Evolutionary conservation across 2,329 filamentous ascomycete species (phyloP).

Genomic region (Colletotrichum tofieldiae): DNA sequence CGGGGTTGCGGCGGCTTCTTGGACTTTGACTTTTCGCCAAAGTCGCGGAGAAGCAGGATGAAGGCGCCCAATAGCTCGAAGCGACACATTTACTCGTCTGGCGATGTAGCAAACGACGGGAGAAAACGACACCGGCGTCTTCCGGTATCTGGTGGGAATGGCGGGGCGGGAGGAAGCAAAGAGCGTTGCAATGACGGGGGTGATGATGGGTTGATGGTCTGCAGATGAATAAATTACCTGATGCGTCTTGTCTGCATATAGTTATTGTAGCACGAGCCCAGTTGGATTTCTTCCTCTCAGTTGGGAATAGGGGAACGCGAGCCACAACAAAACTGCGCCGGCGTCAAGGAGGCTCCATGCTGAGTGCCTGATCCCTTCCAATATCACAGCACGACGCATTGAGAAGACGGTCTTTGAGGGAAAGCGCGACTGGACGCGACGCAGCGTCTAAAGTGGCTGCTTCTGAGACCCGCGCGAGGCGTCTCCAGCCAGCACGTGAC

Average conservation of each 20-base stretch:
- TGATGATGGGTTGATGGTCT: conserved; percentile 7
- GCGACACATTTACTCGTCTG: conserved; percentile 63
- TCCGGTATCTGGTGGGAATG: background rate
- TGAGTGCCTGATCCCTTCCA: conserved; percentile 23
- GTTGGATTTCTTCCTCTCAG: background rate
- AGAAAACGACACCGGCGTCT: background rate
- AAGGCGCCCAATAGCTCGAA: conserved; percentile 68
- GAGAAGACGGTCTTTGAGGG: conserved; percentile 12
- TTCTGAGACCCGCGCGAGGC: conserved; percentile 8
- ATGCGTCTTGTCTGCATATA: conserved; percentile 7
- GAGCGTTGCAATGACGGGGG: conserved; percentile 4
- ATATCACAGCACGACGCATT: conserved; percentile 33
- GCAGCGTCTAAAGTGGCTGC: conserved; percentile 31
- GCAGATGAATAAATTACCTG: conserved; percentile 23
- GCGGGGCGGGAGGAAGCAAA: conserved; percentile 4
- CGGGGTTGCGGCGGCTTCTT: conserved; percentile 47
- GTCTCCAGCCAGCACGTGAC: conserved; percentile 17
- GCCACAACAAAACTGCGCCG: conserved; percentile 28
- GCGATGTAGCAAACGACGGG: background rate
- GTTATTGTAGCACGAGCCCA: conserved; percentile 13
- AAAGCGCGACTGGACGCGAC: conserved; percentile 38
- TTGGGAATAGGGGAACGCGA: conserved; percentile 25
- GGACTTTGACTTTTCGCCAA: conserved; percentile 57
- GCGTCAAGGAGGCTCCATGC: conserved; percentile 41
- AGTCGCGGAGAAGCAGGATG: conserved; percentile 63